phyloP scores from a whole-genome alignment of 768 basidiomycete genomes.

The Collybia mongolica region DNA sequence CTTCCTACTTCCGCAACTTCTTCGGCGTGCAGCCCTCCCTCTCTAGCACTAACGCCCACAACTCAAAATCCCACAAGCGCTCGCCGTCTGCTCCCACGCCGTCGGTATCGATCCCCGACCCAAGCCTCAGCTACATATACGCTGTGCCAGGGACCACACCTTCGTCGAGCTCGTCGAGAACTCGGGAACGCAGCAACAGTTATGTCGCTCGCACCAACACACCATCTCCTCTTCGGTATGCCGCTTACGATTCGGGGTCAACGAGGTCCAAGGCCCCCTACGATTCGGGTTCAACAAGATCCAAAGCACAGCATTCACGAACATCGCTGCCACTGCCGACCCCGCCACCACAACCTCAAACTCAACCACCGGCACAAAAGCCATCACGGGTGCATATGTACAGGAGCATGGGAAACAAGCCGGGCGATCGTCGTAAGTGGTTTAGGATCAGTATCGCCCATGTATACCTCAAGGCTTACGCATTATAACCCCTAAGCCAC shows the following conservation, averaged over 20 bases:
- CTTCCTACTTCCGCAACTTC: conserved; percentile 46
- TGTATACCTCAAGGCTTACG: conserved; percentile 7
- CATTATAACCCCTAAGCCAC: conserved; percentile 12
- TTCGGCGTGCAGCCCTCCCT: conserved; percentile 13
- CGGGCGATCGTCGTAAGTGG: conserved; percentile 43
- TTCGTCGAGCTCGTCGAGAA: conserved; percentile 32
- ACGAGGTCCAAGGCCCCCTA: conserved; percentile 17
- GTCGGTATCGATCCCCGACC: conserved; percentile 20
- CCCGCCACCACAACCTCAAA: conserved; percentile 20
- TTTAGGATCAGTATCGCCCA: conserved; percentile 1
- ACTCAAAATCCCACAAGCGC: conserved; percentile 41
- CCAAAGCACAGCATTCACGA: too few species aligned
- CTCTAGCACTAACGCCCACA: conserved; percentile 11
- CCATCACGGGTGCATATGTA: conserved; percentile 34
- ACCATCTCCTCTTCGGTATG: conserved; percentile 41
- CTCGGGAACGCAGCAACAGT: conserved; percentile 39
- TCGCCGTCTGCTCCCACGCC: conserved; percentile 34
- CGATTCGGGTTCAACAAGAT: conserved; percentile 13
- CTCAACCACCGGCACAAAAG: background rate
- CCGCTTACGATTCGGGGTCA: conserved; percentile 29
- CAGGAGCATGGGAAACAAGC: conserved; percentile 41
- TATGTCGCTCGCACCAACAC: conserved; percentile 32
- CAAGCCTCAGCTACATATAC: conserved; percentile 40
- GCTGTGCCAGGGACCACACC: conserved; percentile 30
- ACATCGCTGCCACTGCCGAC: conserved; percentile 24